A percentile compares a stretch with the other conserved stretches of the same genome.
Conservation (phyloP, 1,284 basidiomycete species). For the Xerocomus nothofagi region DNA sequence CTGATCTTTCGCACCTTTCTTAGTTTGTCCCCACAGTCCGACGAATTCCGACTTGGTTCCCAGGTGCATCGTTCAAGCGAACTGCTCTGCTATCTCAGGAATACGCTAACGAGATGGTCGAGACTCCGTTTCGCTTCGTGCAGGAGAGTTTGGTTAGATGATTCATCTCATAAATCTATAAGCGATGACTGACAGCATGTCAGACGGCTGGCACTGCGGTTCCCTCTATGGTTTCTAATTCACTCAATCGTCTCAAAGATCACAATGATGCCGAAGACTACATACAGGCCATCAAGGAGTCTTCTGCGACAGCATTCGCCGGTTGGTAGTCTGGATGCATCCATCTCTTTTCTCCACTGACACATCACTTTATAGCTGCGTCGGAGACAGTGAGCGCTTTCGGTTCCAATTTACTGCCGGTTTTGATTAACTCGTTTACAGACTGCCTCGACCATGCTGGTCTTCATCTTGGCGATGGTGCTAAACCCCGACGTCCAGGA, state of each 20-base stretch:
- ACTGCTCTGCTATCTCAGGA: conserved; percentile 23
- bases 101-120: conserved; percentile 29
- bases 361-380: conserved; percentile 20
- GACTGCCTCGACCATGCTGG: conserved; percentile 30
- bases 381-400: conserved; percentile 29
- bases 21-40: conserved; percentile 17
- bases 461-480: conserved; percentile 32
- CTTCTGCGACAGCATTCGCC: conserved; percentile 33
- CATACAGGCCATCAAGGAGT: conserved; percentile 29
- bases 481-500: conserved; percentile 29
- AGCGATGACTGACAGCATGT: neutral
- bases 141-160: conserved; percentile 22
- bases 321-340: conserved; percentile 16
- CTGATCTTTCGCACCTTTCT: neutral
- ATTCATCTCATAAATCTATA: neutral
- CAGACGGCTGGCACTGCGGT: conserved; percentile 30
- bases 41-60: conserved; percentile 31
- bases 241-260: conserved; percentile 16
- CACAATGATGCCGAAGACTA: conserved; percentile 7
- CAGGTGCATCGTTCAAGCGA: conserved; percentile 31
- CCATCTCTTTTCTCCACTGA: conserved; percentile 6
- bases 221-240: conserved; percentile 32
- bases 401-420: neutral
- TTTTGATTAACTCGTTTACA: conserved; percentile 10
- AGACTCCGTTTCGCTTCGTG: conserved; percentile 30